Evolutionary conservation across 495 filamentous ascomycete species (phyloP).

Genomic region (Neurospora intermedia): DNA sequence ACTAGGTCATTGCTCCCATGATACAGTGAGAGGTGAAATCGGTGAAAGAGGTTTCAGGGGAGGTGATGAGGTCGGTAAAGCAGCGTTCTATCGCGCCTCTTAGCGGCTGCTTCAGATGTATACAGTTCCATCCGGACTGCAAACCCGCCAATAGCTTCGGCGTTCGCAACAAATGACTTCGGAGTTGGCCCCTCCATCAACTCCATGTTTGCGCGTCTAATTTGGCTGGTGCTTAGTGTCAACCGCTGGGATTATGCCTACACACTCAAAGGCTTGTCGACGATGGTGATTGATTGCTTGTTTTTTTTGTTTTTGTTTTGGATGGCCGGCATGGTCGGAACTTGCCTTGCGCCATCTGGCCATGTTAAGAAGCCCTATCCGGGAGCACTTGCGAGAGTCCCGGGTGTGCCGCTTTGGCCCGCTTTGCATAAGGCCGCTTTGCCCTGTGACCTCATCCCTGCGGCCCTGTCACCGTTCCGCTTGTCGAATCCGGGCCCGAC

Average conservation of each 20-base stretch:
- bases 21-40: neutral
- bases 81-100: neutral
- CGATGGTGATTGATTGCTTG: neutral
- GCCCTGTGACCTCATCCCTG: neutral
- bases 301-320: neutral
- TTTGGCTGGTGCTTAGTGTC: neutral
- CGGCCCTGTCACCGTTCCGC: neutral
- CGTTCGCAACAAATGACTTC: neutral
- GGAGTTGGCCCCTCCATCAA: neutral
- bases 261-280: neutral
- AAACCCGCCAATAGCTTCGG: neutral
- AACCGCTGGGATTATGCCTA: neutral
- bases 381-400: neutral
- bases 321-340: neutral
- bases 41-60: neutral
- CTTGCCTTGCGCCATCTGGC: neutral
- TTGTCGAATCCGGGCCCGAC: neutral
- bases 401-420: neutral
- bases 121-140: neutral
- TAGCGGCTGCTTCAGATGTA: neutral
- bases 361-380: neutral
- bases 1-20: neutral
- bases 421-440: neutral
- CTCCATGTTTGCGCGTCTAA: neutral
- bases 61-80: neutral